These are phyloP conservation scores for Melastoma malabathricum DNA, from an alignment of 345 rosid species.

Conservation along the genomic window DNA sequence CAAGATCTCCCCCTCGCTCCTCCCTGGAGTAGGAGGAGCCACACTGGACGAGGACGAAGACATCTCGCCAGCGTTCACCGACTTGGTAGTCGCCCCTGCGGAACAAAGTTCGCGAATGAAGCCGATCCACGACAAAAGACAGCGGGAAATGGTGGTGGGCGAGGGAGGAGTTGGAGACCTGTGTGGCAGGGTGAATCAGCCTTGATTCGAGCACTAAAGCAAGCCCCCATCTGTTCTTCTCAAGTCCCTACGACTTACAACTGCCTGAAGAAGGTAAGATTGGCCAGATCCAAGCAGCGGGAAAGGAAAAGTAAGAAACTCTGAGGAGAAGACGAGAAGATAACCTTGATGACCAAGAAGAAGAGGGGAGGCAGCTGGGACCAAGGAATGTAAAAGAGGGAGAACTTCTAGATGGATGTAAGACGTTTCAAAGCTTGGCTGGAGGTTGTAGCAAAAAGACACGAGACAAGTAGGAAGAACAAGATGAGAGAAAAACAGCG, in stretches of 20 bases:
- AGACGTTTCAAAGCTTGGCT: no score
- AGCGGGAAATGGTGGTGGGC: neutral
- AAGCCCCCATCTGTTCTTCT: conserved; percentile 53
- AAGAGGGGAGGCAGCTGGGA: no score
- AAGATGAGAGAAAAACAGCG: no score
- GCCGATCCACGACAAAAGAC: neutral
- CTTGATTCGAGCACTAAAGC: conserved; percentile 80
- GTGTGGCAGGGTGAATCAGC: conserved; percentile 62
- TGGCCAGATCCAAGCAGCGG: neutral
- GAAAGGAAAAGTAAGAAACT: no score
- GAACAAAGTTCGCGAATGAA: conserved; percentile 3
- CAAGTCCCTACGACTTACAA: neutral
- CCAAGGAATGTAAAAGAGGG: no score
- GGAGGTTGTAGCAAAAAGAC: no score
- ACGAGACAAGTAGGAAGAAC: no score
- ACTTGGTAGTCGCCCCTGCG: conserved; percentile 39
- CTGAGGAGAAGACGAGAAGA: neutral
- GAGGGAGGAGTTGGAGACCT: conserved; percentile 40
- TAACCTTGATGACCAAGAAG: neutral
- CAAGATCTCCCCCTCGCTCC: conserved; percentile 62
- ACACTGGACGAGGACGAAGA: conserved; percentile 18
- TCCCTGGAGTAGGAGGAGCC: conserved; percentile 39
- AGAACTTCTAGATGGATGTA: no score
- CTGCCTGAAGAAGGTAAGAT: neutral
- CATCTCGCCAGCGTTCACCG: conserved; percentile 24